Percentiles rank a stretch among this genome's conserved stretches.
These are phyloP conservation scores for Phallus indusiatus DNA, from an alignment of 768 basidiomycete species.

Conservation along the genomic window DNA sequence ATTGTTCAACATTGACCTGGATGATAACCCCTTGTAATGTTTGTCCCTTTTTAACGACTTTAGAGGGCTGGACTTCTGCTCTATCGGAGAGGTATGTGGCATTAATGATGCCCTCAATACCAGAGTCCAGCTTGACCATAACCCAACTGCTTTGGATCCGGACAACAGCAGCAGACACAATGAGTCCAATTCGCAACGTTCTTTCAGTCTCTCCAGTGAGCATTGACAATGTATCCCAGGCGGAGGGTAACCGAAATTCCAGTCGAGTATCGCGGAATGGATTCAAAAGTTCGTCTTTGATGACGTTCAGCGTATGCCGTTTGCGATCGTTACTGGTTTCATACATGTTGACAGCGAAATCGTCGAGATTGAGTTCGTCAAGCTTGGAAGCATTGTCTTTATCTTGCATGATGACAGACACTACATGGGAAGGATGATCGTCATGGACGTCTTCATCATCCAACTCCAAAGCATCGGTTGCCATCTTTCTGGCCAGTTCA, in stretches of 20 bases:
- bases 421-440: slow-evolving; percentile 84
- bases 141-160: slow-evolving; percentile 45
- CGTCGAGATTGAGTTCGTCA: slow-evolving; percentile 86
- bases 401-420: slow-evolving; percentile 79
- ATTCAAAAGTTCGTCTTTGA: slow-evolving; percentile 72
- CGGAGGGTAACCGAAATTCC: slow-evolving; percentile 50
- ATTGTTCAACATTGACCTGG: slow-evolving; percentile 52
- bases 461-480: slow-evolving; percentile 91
- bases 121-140: slow-evolving; percentile 80
- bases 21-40: slow-evolving; percentile 73
- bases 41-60: slow-evolving; percentile 66
- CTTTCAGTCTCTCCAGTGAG: slow-evolving; percentile 82
- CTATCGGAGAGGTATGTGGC: slow-evolving; percentile 47
- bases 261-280: slow-evolving; percentile 74
- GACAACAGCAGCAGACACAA: slow-evolving; percentile 65
- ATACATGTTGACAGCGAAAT: slow-evolving; percentile 88
- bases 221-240: slow-evolving; percentile 89
- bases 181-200: slow-evolving; percentile 69
- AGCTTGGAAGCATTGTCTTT: slow-evolving; percentile 70
- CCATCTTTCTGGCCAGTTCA: slow-evolving; percentile 96
- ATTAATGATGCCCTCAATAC: slow-evolving; percentile 75
- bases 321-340: slow-evolving; percentile 79
- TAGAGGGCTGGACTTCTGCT: slow-evolving; percentile 28
- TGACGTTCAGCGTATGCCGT: slow-evolving; percentile 80
- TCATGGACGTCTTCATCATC: slow-evolving; percentile 95